Percentiles rank a stretch among this genome's conserved stretches.
These are phyloP conservation scores for Xylariaceae sp. DNA, from an alignment of 2,329 filamentous ascomycete species.

Conservation along the genomic window DNA sequence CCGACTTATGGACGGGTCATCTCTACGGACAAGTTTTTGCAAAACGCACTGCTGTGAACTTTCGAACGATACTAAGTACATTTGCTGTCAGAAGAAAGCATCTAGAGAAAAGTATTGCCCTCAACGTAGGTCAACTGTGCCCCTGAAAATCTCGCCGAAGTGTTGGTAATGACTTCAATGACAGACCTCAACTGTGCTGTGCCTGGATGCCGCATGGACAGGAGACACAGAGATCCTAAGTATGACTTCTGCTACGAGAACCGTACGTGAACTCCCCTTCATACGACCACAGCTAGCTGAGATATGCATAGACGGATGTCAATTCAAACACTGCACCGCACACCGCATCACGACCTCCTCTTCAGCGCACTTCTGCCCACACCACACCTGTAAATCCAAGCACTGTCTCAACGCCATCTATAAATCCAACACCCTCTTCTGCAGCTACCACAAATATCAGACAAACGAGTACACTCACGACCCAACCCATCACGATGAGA, in stretches of 20 bases:
- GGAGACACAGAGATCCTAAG: background rate
- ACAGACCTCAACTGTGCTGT: background rate
- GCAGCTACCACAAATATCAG: slow-evolving; percentile 11
- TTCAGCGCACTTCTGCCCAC: background rate
- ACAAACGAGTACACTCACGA: slow-evolving; percentile 9
- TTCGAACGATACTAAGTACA: background rate
- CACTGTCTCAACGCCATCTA: slow-evolving; percentile 2
- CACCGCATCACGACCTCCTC: background rate
- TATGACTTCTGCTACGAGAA: background rate
- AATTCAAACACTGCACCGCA: slow-evolving; percentile 15
- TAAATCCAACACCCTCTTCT: slow-evolving; percentile 8
- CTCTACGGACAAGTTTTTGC: background rate
- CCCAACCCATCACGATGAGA: background rate
- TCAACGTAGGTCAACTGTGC: background rate
- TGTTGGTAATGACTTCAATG: background rate
- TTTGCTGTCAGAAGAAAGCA: background rate
- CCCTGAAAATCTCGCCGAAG: background rate
- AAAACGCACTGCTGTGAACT: background rate
- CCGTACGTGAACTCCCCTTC: background rate
- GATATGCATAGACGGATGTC: slow-evolving; percentile 18
- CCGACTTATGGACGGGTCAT: background rate
- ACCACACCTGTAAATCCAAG: background rate
- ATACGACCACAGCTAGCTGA: background rate
- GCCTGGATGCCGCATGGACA: background rate
- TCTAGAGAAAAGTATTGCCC: background rate